Conservation (phyloP, 345 rosid species). For the Eucalyptus marginata region DNA sequence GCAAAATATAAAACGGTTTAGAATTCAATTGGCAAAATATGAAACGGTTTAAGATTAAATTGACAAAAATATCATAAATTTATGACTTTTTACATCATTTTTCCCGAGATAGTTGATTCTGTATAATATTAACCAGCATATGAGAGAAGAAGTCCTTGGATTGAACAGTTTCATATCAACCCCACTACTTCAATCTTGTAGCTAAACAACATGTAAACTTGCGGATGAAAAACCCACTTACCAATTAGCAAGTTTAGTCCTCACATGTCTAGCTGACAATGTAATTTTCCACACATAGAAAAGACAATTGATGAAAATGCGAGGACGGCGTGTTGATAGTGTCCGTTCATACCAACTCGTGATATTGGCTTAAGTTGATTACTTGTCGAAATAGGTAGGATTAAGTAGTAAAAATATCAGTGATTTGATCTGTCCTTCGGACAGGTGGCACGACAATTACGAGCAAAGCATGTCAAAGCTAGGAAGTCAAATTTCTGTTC, state of each 20-base stretch:
- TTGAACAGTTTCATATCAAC: background rate
- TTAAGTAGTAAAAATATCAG: background rate
- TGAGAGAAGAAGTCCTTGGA: background rate
- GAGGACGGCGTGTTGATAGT: background rate
- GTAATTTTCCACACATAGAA: background rate
- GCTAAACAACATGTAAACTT: background rate
- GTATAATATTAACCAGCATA: background rate
- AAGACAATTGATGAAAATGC: background rate
- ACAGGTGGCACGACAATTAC: background rate
- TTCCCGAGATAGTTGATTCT: accelerated
- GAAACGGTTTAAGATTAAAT: accelerated
- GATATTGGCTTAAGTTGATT: background rate
- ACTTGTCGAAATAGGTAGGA: background rate
- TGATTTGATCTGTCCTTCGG: background rate
- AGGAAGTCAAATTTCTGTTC: background rate
- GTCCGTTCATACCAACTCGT: no score
- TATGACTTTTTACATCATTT: no score
- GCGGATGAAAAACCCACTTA: background rate
- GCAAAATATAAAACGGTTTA: no score
- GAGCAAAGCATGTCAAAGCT: background rate
- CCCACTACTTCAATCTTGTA: background rate
- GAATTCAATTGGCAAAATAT: accelerated
- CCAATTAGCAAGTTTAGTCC: background rate
- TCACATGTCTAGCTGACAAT: background rate
- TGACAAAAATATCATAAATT: no score